Base-by-base conservation (phyloP, 176 grass and related monocot species). In the Zoysia japonica region DNA sequence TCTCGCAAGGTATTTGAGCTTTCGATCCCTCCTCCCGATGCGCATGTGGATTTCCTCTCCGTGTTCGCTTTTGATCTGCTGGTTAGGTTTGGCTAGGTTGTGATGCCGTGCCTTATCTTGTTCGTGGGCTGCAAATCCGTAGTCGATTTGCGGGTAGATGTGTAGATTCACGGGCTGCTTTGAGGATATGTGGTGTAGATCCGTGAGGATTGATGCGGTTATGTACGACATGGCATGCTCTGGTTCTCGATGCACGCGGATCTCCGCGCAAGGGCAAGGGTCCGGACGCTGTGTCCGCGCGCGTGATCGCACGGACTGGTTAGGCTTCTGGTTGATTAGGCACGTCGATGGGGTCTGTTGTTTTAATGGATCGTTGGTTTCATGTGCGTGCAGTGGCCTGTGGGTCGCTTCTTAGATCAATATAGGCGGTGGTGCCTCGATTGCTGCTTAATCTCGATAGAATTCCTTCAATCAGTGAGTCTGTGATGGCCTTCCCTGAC, bases 1-100 rank as follows among this genome's bases (percentile, higher is more conserved):
- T 41, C 41, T 72, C 28, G 28, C 75, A 75, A 88, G 86, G 86
- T 88, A 88, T 35, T 61, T 45, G 45, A 60, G 13, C 13, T 45
- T 9, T 11, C 62, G 61, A 79, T 62, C 6, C 17, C 17, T 7
- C 6, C 63, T 9, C n/a, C 37, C 13, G 9, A 7, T 47, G 7
- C 3, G 0, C 48, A 3, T 37, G 52, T 64, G 46, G 1, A 20
- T 44, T 7, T 47, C 16, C 17, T 57, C 13, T 20, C 28, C 51
- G 36, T 52, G 15, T 11, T 70, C 11, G 16, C 53, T 5, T 14
- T 8, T 2, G 2, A 48, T 76, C 56, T 47, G 64, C 39, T 2
- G 49, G 37, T 72, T 65, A 50, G 61, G 36, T 46, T 66, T 14
- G 61, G 20, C 67, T 66, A 66, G 62, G 47, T 8, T 28, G 47